These are phyloP conservation scores for Tieghemiomyces parasiticus DNA, from an alignment of 192 early-diverging fungal genomes.

Conservation along the genomic window DNA sequence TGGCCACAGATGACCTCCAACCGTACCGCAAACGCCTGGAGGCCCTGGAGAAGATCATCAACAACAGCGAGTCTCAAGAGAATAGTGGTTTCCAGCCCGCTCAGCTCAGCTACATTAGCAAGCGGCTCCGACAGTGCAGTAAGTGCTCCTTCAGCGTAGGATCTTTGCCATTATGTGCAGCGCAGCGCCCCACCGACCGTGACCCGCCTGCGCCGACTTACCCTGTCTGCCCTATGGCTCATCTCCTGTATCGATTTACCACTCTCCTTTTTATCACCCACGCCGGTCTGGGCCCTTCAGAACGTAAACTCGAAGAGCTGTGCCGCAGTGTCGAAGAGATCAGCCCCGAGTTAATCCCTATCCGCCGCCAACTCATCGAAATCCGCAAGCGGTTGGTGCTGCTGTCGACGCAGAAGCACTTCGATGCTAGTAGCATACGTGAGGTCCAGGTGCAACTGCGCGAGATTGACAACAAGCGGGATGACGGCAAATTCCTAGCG, in stretches of 20 bases:
- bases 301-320: conserved; percentile 24
- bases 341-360: conserved; percentile 52
- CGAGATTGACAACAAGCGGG: conserved; percentile 59
- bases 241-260: too few relatives aligned
- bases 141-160: background rate
- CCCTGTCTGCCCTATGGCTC: too few relatives aligned
- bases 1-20: conserved; percentile 35
- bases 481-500: conserved; percentile 67
- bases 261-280: background rate
- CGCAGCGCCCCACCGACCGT: too few relatives aligned
- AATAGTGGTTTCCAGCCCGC: conserved; percentile 12
- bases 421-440: conserved; percentile 17
- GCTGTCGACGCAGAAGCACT: conserved; percentile 22
- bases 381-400: conserved; percentile 42
- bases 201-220: too few relatives aligned
- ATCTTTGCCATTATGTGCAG: too few relatives aligned
- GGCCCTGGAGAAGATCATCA: conserved; percentile 42
- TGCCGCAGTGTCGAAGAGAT: conserved; percentile 42
- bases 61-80: conserved; percentile 24
- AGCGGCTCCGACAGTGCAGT: conserved; percentile 27
- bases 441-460: conserved; percentile 56
- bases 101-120: conserved; percentile 18
- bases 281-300: background rate
- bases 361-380: conserved; percentile 52
- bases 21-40: conserved; percentile 40